phyloP scores from a whole-genome alignment of 1,284 basidiomycete species.

The Trichosporon ovoides region DNA sequence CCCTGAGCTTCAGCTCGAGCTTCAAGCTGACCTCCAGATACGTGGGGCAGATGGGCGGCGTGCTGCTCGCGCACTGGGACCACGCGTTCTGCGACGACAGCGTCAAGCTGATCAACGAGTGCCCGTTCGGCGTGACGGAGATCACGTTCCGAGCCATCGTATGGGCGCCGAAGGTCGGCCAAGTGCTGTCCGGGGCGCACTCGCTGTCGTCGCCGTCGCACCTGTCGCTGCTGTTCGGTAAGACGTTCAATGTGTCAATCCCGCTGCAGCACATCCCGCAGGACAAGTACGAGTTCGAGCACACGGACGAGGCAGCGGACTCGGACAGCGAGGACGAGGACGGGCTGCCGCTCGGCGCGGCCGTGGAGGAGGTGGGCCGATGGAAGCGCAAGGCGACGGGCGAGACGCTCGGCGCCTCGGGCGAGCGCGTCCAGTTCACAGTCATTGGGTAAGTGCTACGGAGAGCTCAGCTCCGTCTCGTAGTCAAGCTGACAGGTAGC shows the following conservation, averaged over 20 bases:
- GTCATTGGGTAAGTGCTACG: constrained; percentile 74
- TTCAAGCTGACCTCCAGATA: constrained; percentile 58
- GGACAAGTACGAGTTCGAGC: constrained; percentile 80
- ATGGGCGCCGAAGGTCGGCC: constrained; percentile 83
- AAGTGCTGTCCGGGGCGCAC: constrained; percentile 78
- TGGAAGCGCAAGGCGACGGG: constrained; percentile 76
- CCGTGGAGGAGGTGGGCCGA: constrained; percentile 54
- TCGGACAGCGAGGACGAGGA: constrained; percentile 37
- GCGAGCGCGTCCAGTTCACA: constrained; percentile 73
- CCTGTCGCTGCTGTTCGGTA: constrained; percentile 83
- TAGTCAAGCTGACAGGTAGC: constrained; percentile 50
- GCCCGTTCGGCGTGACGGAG: constrained; percentile 73
- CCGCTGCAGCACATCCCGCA: constrained; percentile 83
- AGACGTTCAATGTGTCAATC: constrained; percentile 95
- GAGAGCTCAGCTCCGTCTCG: no score
- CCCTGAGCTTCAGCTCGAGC: not conserved
- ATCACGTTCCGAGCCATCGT: constrained; percentile 77
- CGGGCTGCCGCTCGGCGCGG: constrained; percentile 23
- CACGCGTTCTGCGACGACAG: constrained; percentile 63
- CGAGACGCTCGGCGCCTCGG: constrained; percentile 63
- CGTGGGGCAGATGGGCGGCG: constrained; percentile 76
- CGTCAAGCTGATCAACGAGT: constrained; percentile 73
- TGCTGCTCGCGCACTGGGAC: constrained; percentile 80
- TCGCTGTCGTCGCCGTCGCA: constrained; percentile 91
- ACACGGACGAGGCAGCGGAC: constrained; percentile 49